Conservation (phyloP, 257 asterid species). For the Nicotiana noctiflora region DNA sequence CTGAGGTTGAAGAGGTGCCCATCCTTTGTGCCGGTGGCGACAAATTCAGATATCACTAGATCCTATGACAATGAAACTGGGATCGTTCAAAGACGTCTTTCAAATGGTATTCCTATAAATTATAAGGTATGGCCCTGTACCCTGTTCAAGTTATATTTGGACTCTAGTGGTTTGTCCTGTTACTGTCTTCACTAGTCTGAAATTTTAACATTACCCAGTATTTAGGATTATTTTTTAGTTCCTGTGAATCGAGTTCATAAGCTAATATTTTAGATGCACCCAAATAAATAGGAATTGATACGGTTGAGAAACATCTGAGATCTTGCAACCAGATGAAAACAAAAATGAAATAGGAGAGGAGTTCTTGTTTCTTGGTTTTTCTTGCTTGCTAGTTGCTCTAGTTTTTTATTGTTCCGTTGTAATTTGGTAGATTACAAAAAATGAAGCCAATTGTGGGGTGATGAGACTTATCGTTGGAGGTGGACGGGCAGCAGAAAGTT, state of each 20-base stretch:
- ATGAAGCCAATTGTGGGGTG: slow-evolving; percentile 94
- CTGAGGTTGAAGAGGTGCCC: slow-evolving; percentile 48
- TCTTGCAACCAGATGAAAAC: slow-evolving; percentile 6
- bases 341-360: neutral
- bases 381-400: slow-evolving; percentile 10
- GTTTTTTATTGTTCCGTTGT: slow-evolving; percentile 14
- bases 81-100: slow-evolving; percentile 78
- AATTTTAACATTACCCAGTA: neutral
- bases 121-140: slow-evolving; percentile 50
- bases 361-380: neutral
- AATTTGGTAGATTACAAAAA: slow-evolving; percentile 55
- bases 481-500: slow-evolving; percentile 92
- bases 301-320: neutral
- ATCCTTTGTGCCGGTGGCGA: slow-evolving; percentile 60
- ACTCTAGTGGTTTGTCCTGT: neutral
- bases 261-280: neutral
- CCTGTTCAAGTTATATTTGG: neutral
- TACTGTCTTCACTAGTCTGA: neutral
- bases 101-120: slow-evolving; percentile 96
- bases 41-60: slow-evolving; percentile 44
- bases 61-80: slow-evolving; percentile 79
- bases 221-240: neutral
- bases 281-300: neutral
- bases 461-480: slow-evolving; percentile 99
- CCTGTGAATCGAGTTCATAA: neutral